Conservation (phyloP, 2,329 filamentous ascomycete genomes). For the Fusarium sp. region DNA sequence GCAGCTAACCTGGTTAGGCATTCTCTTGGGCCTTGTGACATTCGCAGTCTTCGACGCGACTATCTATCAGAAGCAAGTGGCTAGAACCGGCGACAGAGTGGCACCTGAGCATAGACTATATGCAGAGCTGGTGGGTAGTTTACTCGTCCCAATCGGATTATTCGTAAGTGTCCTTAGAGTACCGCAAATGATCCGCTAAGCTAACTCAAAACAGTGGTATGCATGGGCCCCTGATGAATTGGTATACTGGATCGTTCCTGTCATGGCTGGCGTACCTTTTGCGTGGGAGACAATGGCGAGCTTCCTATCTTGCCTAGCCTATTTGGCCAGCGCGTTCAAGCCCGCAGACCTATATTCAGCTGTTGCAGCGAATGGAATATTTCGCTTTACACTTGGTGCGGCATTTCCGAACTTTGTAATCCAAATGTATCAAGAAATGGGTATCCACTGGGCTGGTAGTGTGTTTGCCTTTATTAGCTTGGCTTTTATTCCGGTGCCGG, state of each 20-base stretch:
- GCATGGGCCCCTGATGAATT: constrained; percentile 15
- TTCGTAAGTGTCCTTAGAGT: constrained; percentile 1
- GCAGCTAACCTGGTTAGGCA: background rate
- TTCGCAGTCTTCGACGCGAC: constrained; percentile 16
- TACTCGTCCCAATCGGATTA: constrained; percentile 12
- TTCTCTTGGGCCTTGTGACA: constrained; percentile 8
- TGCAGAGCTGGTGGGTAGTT: constrained; percentile 8
- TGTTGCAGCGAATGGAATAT: constrained; percentile 10
- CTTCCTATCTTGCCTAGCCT: constrained; percentile 6
- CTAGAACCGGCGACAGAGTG: constrained; percentile 9
- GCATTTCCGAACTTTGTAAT: constrained; percentile 9
- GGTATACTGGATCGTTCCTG: constrained; percentile 21
- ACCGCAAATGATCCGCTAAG: background rate
- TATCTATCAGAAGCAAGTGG: constrained; percentile 14
- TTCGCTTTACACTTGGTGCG: constrained; percentile 1
- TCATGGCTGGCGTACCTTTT: constrained; percentile 14
- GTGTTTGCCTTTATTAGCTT: constrained; percentile 5
- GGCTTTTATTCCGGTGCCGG: constrained; percentile 3
- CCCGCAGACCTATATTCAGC: background rate
- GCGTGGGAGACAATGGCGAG: constrained; percentile 17
- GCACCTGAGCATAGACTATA: constrained; percentile 13
- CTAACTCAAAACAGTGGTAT: constrained; percentile 16
- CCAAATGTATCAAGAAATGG: background rate
- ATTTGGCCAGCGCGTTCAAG: background rate
- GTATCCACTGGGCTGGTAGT: constrained; percentile 8